Evolutionary conservation across 179 eudicot species (phyloP), one percentile per base, ranked within the genome.

Genomic region (Gypsophila paniculata): DNA sequence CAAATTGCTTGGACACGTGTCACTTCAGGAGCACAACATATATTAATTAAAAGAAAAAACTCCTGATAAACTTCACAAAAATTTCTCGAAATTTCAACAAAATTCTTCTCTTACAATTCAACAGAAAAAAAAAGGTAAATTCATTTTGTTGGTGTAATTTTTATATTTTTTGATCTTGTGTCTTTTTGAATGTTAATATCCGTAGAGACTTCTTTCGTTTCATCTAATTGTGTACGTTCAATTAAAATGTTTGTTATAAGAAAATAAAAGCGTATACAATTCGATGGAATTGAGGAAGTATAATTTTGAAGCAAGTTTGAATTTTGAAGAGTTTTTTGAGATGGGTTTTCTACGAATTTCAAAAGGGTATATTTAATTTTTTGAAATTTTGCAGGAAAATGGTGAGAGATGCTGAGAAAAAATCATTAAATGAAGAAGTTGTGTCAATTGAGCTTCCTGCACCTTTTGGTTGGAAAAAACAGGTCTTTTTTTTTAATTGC

Each of bases 401-500:
- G 89, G 82, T 80, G 72, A 79, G 76, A 69, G 80, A 77, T 18
- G 86, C 71, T 58, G 83, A 83, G 77, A 80, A 61, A 77, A 70
- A 61, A 71, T 79, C 52, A 68, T 57, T 79, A 0, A 71, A 78
- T 18, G 86, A 86, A 8, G 86, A 88, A 63, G 78, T 75, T 69
- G 80, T 81, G 42, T 81, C 88, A 65, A 34, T 88, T 78, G 92
- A 88, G 59, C 92, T 88, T 54, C 88, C 92, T 66, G 89, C 92
- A 67, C 92, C 92, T 77, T n/a, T 78, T 80, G 92, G 92, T 12
- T 88, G 92, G 92, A 86, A 78, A 69, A 88, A 88, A 79, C 82
- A 81, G 92, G 92, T 88, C 61, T 22, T 66, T 42, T 69, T 44
- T 46, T 7, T 46, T 46, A 46, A 39, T 8, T 39, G 44, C 52